phyloP scores from a whole-genome alignment of 148 eudicot species.

The Selenicereus undatus region DNA sequence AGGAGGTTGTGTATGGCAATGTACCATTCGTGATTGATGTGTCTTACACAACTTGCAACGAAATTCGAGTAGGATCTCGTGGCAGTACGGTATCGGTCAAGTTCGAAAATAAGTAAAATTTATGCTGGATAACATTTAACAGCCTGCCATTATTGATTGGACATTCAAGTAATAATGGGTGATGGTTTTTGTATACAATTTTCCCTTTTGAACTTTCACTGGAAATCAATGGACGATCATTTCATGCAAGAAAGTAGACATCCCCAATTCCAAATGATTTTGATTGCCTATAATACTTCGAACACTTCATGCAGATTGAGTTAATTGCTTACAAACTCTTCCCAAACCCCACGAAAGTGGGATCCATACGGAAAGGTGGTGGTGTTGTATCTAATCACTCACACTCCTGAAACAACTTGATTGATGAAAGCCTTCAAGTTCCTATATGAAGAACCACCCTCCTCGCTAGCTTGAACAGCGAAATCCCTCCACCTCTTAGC shows the following conservation, averaged over 20 bases:
- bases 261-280: background rate
- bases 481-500: slow-evolving; percentile 36
- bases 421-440: slow-evolving; percentile 39
- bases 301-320: background rate
- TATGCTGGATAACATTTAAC: background rate
- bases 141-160: background rate
- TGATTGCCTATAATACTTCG: background rate
- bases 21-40: too few relatives aligned
- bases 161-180: too few relatives aligned
- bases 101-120: too few relatives aligned
- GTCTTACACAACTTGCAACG: too few relatives aligned
- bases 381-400: too few relatives aligned
- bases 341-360: too few relatives aligned
- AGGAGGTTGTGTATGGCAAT: too few relatives aligned
- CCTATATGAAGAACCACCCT: slow-evolving; percentile 43
- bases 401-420: background rate
- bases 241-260: background rate
- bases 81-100: too few relatives aligned
- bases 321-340: background rate
- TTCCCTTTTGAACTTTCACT: too few relatives aligned
- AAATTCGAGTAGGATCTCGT: too few relatives aligned
- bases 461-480: slow-evolving; percentile 36
- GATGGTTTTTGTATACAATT: too few relatives aligned
- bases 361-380: too few relatives aligned
- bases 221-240: background rate